phyloP scores from a whole-genome alignment of 2,329 filamentous ascomycete species.

The Aureobasidium sp. region DNA sequence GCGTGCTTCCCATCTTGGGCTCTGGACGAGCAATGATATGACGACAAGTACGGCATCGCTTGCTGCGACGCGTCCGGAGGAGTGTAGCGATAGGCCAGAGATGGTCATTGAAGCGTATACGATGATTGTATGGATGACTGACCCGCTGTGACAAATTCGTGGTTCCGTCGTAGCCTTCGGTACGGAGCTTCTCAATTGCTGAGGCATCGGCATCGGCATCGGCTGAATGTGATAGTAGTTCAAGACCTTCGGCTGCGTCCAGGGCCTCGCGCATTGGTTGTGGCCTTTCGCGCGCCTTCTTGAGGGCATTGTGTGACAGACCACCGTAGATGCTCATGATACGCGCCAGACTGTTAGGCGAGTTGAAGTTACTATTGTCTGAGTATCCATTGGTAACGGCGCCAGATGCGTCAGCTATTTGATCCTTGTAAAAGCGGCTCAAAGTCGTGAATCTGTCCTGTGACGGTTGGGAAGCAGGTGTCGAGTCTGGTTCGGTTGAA shows the following conservation, averaged over 20 bases:
- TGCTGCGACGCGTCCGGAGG: slow-evolving; percentile 84
- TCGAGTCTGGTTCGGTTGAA: slow-evolving; percentile 17
- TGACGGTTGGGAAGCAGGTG: slow-evolving; percentile 24
- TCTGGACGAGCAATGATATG: slow-evolving; percentile 96
- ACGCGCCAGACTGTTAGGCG: slow-evolving; percentile 71
- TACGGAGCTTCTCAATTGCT: slow-evolving; percentile 47
- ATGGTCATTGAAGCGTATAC: slow-evolving; percentile 58
- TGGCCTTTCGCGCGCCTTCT: slow-evolving; percentile 58
- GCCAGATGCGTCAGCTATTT: slow-evolving; percentile 57
- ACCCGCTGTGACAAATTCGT: slow-evolving; percentile 45
- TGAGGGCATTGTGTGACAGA: slow-evolving; percentile 51
- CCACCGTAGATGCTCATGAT: slow-evolving; percentile 87
- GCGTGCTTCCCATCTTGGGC: slow-evolving; percentile 76
- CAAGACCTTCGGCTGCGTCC: slow-evolving; percentile 58
- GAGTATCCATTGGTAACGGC: slow-evolving; percentile 46
- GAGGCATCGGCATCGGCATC: slow-evolving; percentile 50
- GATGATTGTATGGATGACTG: slow-evolving; percentile 36
- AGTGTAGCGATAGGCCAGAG: slow-evolving; percentile 75
- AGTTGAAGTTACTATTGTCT: slow-evolving; percentile 52
- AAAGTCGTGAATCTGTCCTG: slow-evolving; percentile 68
- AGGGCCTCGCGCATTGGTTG: slow-evolving; percentile 75
- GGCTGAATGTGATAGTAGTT: slow-evolving; percentile 39
- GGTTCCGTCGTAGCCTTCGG: slow-evolving; percentile 60
- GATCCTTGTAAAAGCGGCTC: slow-evolving; percentile 71
- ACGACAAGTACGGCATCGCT: slow-evolving; percentile 83